Percentiles rank a stretch among this genome's conserved stretches.
phyloP scores from a whole-genome alignment of 202 grass and related monocot genomes.

The Zoysia matrella region DNA sequence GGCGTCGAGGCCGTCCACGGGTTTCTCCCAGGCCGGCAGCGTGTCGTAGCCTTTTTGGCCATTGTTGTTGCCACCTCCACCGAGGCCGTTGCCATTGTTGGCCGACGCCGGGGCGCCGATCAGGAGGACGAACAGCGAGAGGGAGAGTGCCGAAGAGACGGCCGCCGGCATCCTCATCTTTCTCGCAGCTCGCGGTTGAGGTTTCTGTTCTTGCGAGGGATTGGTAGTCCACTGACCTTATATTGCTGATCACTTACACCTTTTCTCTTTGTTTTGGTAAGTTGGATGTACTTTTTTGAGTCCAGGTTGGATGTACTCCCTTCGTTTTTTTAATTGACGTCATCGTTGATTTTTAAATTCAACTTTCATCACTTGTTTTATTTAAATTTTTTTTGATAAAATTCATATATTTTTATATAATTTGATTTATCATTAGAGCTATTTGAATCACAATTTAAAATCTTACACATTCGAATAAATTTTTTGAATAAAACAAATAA shows the following conservation, averaged over 20 bases:
- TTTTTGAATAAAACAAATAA: too few relatives aligned
- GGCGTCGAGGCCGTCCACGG: slow-evolving; percentile 35
- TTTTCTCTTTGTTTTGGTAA: too few relatives aligned
- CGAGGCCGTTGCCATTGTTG: neutral
- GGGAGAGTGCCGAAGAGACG: slow-evolving; percentile 30
- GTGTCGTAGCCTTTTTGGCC: neutral
- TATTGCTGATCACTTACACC: too few relatives aligned
- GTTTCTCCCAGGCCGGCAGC: slow-evolving; percentile 38
- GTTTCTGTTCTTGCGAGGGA: neutral
- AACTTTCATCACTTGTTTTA: too few relatives aligned
- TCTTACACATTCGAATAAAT: too few relatives aligned
- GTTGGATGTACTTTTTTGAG: neutral
- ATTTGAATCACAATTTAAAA: too few relatives aligned
- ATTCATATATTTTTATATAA: too few relatives aligned
- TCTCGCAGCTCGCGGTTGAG: neutral
- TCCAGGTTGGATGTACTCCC: too few relatives aligned
- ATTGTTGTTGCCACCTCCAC: neutral
- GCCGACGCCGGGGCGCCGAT: neutral
- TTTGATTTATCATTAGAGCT: too few relatives aligned
- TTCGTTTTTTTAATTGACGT: too few relatives aligned
- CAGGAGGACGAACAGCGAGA: slow-evolving; percentile 15
- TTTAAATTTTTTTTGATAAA: too few relatives aligned
- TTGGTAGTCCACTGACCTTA: slow-evolving; percentile 6
- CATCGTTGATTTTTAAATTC: too few relatives aligned
- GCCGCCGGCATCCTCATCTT: slow-evolving; percentile 34